phyloP scores from a whole-genome alignment of 805 yeast genomes.

The Candida nonsorbophila region DNA sequence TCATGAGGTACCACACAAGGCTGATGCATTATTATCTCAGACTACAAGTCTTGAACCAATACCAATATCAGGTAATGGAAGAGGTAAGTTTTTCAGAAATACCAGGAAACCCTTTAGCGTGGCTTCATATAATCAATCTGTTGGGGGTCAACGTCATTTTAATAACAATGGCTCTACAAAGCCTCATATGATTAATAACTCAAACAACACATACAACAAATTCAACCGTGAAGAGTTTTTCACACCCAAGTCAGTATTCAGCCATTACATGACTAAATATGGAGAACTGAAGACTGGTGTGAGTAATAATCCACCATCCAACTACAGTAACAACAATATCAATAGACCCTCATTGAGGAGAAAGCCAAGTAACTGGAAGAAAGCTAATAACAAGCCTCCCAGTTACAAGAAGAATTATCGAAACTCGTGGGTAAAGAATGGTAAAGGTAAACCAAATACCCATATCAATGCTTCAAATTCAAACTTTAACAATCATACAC shows the following conservation, averaged over 20 bases:
- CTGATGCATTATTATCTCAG: conserved; percentile 38
- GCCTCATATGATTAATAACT: conserved; percentile 6
- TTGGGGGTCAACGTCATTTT: conserved; percentile 5
- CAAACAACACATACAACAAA: conserved; percentile 12
- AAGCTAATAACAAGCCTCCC: conserved; percentile 10
- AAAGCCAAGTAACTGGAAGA: conserved; percentile 13
- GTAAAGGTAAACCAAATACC: not conserved
- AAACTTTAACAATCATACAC: conserved; percentile 2
- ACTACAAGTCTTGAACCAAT: conserved; percentile 34
- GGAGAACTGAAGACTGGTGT: conserved; percentile 40
- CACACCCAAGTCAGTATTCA: conserved; percentile 71
- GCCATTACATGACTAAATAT: conserved; percentile 64
- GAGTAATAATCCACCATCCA: conserved; percentile 17
- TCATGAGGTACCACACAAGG: conserved; percentile 17
- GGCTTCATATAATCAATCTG: conserved; percentile 47
- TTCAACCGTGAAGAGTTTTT: conserved; percentile 69
- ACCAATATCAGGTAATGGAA: conserved; percentile 20
- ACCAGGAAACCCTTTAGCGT: conserved; percentile 60
- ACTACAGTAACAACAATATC: conserved; percentile 16
- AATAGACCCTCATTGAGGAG: conserved; percentile 12
- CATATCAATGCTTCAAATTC: not conserved
- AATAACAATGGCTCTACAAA: conserved; percentile 8
- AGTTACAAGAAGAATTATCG: conserved; percentile 11
- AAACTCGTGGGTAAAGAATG: conserved; percentile 4
- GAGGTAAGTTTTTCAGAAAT: conserved; percentile 26